A percentile compares a stretch with the other conserved stretches of the same genome.
Conservation (phyloP, 306 rosid species). For the Quercus parvula region DNA sequence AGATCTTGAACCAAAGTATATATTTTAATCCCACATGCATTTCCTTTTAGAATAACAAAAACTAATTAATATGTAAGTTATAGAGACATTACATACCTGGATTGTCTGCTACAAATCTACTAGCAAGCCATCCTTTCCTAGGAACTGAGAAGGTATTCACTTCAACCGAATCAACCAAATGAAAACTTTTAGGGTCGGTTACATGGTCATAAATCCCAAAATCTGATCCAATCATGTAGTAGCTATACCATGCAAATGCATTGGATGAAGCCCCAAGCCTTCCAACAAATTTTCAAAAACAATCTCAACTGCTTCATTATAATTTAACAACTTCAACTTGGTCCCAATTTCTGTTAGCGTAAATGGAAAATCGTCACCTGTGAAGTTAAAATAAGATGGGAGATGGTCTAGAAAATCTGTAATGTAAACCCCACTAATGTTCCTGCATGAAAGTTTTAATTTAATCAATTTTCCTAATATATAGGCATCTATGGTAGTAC, state of each 20-base stretch:
- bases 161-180: slow-evolving; percentile 32
- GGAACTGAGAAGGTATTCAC: slow-evolving; percentile 26
- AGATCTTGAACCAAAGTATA: no score
- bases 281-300: slow-evolving; percentile 29
- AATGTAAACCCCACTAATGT: slow-evolving; percentile 27
- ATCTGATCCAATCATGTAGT: slow-evolving; percentile 37
- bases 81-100: background rate
- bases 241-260: slow-evolving; percentile 46
- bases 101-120: slow-evolving; percentile 32
- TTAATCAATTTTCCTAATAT: background rate
- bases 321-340: slow-evolving; percentile 23
- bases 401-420: slow-evolving; percentile 27
- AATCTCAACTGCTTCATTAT: slow-evolving; percentile 33
- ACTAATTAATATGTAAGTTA: no score
- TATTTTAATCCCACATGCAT: no score
- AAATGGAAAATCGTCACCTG: slow-evolving; percentile 22
- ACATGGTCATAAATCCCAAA: slow-evolving; percentile 7
- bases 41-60: no score
- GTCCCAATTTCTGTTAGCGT: slow-evolving; percentile 21
- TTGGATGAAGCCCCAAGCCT: slow-evolving; percentile 36
- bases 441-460: slow-evolving; percentile 2
- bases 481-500: background rate
- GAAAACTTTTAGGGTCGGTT: slow-evolving; percentile 11
- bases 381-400: slow-evolving; percentile 29
- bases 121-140: slow-evolving; percentile 33